A percentile compares a stretch with the other conserved stretches of the same genome.
These are phyloP conservation scores for Coelastrella sp. DNA, from an alignment of 139 green algal species.

Conservation along the genomic window DNA sequence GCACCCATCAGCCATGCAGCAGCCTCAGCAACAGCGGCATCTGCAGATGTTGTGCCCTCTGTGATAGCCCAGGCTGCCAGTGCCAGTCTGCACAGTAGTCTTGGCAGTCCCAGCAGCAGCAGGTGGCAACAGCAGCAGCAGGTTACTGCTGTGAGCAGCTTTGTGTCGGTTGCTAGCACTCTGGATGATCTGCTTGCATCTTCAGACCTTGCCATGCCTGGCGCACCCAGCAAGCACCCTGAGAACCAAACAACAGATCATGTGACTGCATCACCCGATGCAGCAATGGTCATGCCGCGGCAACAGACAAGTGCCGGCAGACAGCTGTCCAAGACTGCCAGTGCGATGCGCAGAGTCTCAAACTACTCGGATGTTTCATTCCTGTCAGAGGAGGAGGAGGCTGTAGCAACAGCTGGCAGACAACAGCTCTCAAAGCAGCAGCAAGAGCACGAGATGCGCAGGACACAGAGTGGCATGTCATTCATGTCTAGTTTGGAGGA, in stretches of 20 bases:
- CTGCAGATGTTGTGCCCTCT: not conserved
- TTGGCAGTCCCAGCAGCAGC: not conserved
- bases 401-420: not conserved
- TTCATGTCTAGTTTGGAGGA: slow-evolving; percentile 24
- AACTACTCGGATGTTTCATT: slow-evolving; percentile 29
- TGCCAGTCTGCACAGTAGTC: not conserved
- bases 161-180: not conserved
- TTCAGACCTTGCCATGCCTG: not conserved
- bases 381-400: slow-evolving; percentile 14
- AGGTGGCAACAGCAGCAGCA: slow-evolving; percentile 3
- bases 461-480: slow-evolving; percentile 13
- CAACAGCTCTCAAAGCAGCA: not conserved
- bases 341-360: not conserved
- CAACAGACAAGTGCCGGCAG: not conserved
- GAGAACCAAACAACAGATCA: not conserved
- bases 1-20: not conserved
- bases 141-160: not conserved
- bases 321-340: not conserved
- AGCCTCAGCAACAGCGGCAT: not conserved
- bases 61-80: not conserved
- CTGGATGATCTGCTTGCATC: slow-evolving; percentile 8
- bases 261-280: not conserved
- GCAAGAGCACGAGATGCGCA: not conserved
- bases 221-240: not conserved
- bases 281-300: not conserved